phyloP scores from a whole-genome alignment of 2,329 filamentous ascomycete species.

The Ploettnerulaceae sp. region DNA sequence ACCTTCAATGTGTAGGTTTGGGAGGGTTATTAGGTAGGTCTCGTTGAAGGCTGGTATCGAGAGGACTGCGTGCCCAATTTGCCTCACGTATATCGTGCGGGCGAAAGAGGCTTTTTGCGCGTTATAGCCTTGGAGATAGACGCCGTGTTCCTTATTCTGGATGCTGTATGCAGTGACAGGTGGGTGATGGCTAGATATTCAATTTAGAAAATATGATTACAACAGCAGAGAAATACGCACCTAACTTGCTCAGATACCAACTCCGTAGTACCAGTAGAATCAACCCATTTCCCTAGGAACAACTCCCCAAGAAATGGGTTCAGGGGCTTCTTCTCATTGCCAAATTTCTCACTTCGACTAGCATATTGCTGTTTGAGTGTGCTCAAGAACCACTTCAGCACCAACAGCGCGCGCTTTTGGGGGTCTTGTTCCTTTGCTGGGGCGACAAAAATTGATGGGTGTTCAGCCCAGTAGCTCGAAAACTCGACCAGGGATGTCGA shows the following conservation, averaged over 20 bases:
- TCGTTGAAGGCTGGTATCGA: constrained; percentile 56
- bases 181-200: constrained; percentile 67
- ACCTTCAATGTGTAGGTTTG: constrained; percentile 87
- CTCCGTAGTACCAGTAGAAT: constrained; percentile 74
- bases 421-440: constrained; percentile 75
- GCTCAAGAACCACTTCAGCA: constrained; percentile 95
- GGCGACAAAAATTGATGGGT: constrained; percentile 73
- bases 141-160: constrained; percentile 76
- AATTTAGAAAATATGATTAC: constrained; percentile 7
- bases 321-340: constrained; percentile 95
- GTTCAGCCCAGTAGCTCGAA: constrained; percentile 78
- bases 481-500: constrained; percentile 75
- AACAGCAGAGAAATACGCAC: no score
- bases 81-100: constrained; percentile 90
- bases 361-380: constrained; percentile 85
- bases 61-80: constrained; percentile 83
- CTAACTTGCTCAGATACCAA: constrained; percentile 93
- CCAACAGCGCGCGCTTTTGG: constrained; percentile 74
- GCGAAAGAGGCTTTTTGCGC: constrained; percentile 95
- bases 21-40: constrained; percentile 85
- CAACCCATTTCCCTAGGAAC: constrained; percentile 87
- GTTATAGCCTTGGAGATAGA: constrained; percentile 82
- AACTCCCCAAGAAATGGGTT: constrained; percentile 96
- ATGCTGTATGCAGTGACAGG: constrained; percentile 94
- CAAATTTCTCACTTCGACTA: constrained; percentile 68